Percentiles rank a stretch among this genome's conserved stretches.
These are phyloP conservation scores for Chlorella sp. DNA, from an alignment of 139 green algal genomes.

Conservation along the genomic window DNA sequence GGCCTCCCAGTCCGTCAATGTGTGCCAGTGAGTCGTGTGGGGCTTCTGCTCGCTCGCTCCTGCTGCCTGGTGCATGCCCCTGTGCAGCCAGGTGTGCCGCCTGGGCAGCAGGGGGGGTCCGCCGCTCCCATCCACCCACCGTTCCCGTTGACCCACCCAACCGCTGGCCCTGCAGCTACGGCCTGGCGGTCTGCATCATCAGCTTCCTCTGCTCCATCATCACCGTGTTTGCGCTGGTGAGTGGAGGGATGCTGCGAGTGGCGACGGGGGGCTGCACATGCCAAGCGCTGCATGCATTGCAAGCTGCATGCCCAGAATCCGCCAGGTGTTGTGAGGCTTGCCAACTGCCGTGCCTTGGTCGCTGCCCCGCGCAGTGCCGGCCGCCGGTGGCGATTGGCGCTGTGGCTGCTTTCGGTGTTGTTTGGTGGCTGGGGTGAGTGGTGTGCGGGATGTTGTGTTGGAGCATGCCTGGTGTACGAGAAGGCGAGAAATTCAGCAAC, in stretches of 20 bases:
- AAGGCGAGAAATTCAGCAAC: no score
- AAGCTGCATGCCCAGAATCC: no score
- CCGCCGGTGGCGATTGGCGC: not conserved
- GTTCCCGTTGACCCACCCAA: no score
- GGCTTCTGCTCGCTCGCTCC: no score
- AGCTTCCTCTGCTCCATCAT: not conserved
- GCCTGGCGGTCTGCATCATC: slow-evolving; percentile 3
- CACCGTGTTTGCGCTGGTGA: slow-evolving; percentile 6
- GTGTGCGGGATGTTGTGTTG: no score
- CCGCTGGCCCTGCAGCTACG: not conserved
- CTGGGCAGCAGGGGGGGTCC: no score
- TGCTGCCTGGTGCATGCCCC: not conserved
- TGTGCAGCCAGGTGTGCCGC: not conserved
- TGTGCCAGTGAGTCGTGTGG: not conserved
- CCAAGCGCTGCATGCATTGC: no score
- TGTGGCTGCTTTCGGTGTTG: not conserved
- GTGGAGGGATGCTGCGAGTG: no score
- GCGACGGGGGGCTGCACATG: no score
- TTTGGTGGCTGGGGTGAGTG: not conserved
- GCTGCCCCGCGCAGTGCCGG: not conserved
- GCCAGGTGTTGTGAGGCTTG: not conserved
- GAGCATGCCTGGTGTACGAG: no score
- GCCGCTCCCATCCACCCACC: no score
- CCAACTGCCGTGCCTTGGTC: not conserved
- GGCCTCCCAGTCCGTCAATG: not conserved